A percentile compares a stretch with the other conserved stretches of the same genome.
phyloP scores from a whole-genome alignment of 495 filamentous ascomycete species.

The Aspergillus steynii region DNA sequence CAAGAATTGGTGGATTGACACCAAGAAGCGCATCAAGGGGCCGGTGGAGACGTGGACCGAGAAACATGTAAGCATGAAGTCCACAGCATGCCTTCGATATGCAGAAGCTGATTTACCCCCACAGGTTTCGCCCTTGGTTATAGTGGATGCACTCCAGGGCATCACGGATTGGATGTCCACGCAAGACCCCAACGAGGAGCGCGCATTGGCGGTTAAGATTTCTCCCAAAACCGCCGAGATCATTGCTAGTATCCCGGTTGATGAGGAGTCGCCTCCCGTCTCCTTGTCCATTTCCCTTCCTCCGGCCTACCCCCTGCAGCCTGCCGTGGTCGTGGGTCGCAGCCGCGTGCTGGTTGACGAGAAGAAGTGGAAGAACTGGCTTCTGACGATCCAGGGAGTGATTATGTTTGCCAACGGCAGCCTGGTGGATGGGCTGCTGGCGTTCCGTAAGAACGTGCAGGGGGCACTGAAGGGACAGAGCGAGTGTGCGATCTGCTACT shows the following conservation, averaged over 20 bases:
- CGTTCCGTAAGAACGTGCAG: conserved; percentile 80
- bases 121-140: conserved; percentile 79
- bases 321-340: conserved; percentile 71
- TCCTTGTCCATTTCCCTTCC: conserved; percentile 77
- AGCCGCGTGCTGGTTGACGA: conserved; percentile 85
- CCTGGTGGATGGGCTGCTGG: conserved; percentile 78
- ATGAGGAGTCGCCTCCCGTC: conserved; percentile 81
- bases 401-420: conserved; percentile 88
- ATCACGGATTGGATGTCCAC: conserved; percentile 71
- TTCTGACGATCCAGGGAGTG: conserved; percentile 82
- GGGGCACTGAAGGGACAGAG: conserved; percentile 88
- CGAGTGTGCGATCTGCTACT: conserved; percentile 97
- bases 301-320: conserved; percentile 73
- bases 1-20: conserved; percentile 84
- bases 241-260: conserved; percentile 77
- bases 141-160: conserved; percentile 66
- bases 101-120: background rate
- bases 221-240: conserved; percentile 70
- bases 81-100: background rate
- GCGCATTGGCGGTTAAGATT: conserved; percentile 71
- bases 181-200: conserved; percentile 59
- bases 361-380: conserved; percentile 85
- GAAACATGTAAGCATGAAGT: conserved; percentile 54
- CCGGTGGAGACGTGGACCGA: conserved; percentile 79
- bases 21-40: conserved; percentile 70